These are phyloP conservation scores for Mycena haematopus DNA, from an alignment of 768 basidiomycete species.

Conservation along the genomic window DNA sequence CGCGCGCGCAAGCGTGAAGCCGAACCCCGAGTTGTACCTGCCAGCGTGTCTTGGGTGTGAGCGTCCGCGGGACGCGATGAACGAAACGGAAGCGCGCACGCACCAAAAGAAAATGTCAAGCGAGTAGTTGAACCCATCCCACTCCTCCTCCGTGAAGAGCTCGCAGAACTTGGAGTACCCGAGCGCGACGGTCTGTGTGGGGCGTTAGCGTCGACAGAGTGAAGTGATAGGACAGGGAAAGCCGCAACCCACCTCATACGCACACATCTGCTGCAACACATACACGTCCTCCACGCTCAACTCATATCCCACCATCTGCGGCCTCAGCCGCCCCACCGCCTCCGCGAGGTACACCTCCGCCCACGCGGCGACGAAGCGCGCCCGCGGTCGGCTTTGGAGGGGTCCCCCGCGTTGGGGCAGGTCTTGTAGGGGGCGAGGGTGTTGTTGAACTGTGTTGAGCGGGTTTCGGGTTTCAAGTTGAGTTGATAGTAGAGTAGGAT, in stretches of 20 bases:
- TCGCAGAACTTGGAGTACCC: slow-evolving; percentile 93
- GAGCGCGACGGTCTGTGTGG: slow-evolving; percentile 77
- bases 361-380: slow-evolving; percentile 69
- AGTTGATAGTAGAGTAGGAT: slow-evolving; percentile 1
- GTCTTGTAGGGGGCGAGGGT: slow-evolving; percentile 88
- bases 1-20: slow-evolving; percentile 78
- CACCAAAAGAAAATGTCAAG: slow-evolving; percentile 76
- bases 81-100: too few relatives aligned
- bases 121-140: slow-evolving; percentile 92
- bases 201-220: too few relatives aligned
- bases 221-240: too few relatives aligned
- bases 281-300: slow-evolving; percentile 76
- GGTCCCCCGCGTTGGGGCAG: slow-evolving; percentile 66
- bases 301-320: slow-evolving; percentile 63
- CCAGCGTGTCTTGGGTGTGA: too few relatives aligned
- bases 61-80: too few relatives aligned
- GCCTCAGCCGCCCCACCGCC: slow-evolving; percentile 66
- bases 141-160: slow-evolving; percentile 89
- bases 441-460: slow-evolving; percentile 68
- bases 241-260: slow-evolving; percentile 36
- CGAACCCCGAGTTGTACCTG: slow-evolving; percentile 79
- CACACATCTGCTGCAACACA: slow-evolving; percentile 81
- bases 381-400: slow-evolving; percentile 60
- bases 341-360: slow-evolving; percentile 70
- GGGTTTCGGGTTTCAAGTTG: background rate